A percentile compares a stretch with the other conserved stretches of the same genome.
phyloP scores from a whole-genome alignment of 1,139 yeast species.

The Blastobotrys indianensis region DNA sequence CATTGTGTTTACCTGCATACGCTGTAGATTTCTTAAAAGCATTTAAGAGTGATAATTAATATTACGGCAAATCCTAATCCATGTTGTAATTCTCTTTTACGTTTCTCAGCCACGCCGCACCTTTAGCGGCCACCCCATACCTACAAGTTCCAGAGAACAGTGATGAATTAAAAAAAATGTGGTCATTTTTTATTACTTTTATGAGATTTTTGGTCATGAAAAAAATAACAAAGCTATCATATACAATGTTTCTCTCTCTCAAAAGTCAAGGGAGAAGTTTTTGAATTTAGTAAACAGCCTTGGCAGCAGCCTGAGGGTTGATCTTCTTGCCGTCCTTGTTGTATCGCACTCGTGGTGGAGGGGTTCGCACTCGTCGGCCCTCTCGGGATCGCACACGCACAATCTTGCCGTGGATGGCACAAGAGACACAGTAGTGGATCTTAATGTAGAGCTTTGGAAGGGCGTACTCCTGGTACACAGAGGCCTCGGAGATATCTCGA shows the following conservation, averaged over 20 bases:
- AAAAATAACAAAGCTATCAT: too few relatives aligned
- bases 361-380: slow-evolving; percentile 98
- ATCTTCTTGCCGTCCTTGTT: slow-evolving; percentile 88
- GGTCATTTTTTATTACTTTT: too few relatives aligned
- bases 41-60: too few relatives aligned
- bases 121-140: too few relatives aligned
- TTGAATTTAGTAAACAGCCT: slow-evolving; percentile 50
- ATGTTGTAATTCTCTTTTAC: too few relatives aligned
- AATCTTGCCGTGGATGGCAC: slow-evolving; percentile 99
- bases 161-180: too few relatives aligned
- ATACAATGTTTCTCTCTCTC: not conserved
- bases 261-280: not conserved
- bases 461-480: slow-evolving; percentile 98
- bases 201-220: too few relatives aligned
- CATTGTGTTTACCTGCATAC: slow-evolving; percentile 21
- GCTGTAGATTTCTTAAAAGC: slow-evolving; percentile 15
- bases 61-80: too few relatives aligned
- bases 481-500: slow-evolving; percentile 99
- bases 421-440: slow-evolving; percentile 99
- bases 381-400: slow-evolving; percentile 99
- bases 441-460: slow-evolving; percentile 99
- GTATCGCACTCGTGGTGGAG: slow-evolving; percentile 99
- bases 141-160: too few relatives aligned
- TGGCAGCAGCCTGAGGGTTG: slow-evolving; percentile 97
- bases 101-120: too few relatives aligned